Evolutionary conservation across 805 yeast genomes (phyloP).

Genomic region (Wickerhamiella sergipiensis): DNA sequence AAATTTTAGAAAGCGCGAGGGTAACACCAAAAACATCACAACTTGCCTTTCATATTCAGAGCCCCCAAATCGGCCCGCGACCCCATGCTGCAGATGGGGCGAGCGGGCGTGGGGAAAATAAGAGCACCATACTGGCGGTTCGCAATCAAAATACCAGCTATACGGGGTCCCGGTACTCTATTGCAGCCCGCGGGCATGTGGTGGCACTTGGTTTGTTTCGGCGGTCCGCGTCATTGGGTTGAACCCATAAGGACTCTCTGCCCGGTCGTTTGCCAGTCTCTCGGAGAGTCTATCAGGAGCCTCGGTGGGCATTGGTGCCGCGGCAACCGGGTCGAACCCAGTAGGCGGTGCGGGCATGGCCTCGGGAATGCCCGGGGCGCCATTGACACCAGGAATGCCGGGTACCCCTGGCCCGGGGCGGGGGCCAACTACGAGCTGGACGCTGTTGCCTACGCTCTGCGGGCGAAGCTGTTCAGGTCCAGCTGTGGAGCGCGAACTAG

Average conservation of each 20-base stretch:
- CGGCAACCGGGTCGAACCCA: neutral
- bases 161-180: neutral
- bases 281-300: neutral
- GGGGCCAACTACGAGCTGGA: neutral
- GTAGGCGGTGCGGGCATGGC: neutral
- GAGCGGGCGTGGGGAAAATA: neutral
- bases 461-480: neutral
- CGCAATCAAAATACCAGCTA: neutral
- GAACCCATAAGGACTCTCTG: neutral
- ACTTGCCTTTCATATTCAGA: no score
- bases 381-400: neutral
- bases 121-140: no score
- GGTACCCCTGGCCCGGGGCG: neutral
- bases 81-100: neutral
- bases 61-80: neutral
- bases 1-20: neutral
- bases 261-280: neutral
- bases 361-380: neutral
- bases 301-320: neutral
- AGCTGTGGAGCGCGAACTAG: constrained; percentile 2
- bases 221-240: neutral
- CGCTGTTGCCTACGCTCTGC: constrained; percentile 6
- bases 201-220: neutral
- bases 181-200: neutral
- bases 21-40: no score